Evolutionary conservation across 169 alveolate species (phyloP).

Genomic region (Plasmodium vinckei): DNA sequence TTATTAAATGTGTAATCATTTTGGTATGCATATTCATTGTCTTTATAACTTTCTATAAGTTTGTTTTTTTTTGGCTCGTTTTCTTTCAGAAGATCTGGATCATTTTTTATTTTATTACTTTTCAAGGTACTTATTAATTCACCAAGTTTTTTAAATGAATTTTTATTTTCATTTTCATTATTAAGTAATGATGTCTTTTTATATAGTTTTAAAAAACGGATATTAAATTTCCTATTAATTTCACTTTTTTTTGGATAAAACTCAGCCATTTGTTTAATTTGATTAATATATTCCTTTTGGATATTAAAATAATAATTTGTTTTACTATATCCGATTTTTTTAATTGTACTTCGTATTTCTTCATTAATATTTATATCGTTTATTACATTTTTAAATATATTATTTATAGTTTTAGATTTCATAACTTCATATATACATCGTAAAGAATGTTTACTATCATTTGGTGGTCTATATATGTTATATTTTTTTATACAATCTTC

Average conservation of each 20-base stretch:
- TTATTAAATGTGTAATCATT: not conserved
- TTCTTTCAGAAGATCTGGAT: not conserved
- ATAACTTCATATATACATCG: conserved; percentile 40
- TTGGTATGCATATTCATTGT: not conserved
- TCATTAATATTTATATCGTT: conserved; percentile 9
- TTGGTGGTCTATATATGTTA: conserved; percentile 31
- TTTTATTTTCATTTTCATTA: conserved; percentile 20
- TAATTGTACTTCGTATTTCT: conserved; percentile 16
- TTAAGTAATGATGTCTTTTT: conserved; percentile 37
- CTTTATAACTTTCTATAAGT: not conserved
- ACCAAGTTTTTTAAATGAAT: conserved; percentile 2
- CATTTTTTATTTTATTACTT: not conserved
- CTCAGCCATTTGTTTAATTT: not conserved
- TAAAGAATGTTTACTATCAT: conserved; percentile 13
- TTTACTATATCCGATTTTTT: conserved; percentile 60
- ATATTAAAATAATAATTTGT: conserved; percentile 27
- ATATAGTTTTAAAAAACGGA: conserved; percentile 23
- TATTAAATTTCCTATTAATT: conserved; percentile 6
- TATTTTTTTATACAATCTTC: conserved; percentile 20
- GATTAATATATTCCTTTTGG: conserved; percentile 23
- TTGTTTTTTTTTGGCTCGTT: not conserved
- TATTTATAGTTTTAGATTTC: not conserved
- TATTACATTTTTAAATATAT: not conserved
- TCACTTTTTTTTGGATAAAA: conserved; percentile 51
- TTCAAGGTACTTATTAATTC: conserved; percentile 19